These are phyloP conservation scores for Chalciporus sp. DNA, from an alignment of 1,284 basidiomycete genomes.

Conservation along the genomic window DNA sequence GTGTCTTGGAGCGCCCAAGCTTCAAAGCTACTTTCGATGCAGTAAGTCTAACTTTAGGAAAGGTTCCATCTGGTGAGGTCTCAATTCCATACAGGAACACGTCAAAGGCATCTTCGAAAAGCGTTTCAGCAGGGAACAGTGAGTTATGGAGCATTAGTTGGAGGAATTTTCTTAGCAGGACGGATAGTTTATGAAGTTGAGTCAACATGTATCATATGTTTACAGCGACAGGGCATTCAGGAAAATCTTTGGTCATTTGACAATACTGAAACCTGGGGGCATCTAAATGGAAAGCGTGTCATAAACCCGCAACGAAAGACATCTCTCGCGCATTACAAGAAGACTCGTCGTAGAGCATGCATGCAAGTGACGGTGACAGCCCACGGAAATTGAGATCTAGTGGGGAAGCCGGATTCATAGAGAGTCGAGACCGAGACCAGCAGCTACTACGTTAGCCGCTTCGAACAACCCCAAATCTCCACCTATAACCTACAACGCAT, in stretches of 20 bases:
- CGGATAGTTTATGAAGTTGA: background rate
- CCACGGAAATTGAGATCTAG: too few relatives aligned
- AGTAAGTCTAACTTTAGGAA: slow-evolving; percentile 22
- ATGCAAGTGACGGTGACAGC: too few relatives aligned
- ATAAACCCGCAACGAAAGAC: background rate
- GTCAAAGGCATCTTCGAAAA: slow-evolving; percentile 1
- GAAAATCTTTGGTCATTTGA: too few relatives aligned
- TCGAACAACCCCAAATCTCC: too few relatives aligned
- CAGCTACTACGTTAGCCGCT: too few relatives aligned
- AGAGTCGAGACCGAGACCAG: too few relatives aligned
- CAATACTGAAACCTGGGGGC: background rate
- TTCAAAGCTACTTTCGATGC: slow-evolving; percentile 33
- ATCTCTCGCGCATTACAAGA: too few relatives aligned
- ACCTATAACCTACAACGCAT: too few relatives aligned
- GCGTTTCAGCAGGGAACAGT: slow-evolving; percentile 5
- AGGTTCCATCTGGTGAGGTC: background rate
- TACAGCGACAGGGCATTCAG: background rate
- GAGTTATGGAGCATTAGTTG: background rate
- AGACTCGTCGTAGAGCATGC: too few relatives aligned
- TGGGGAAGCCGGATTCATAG: too few relatives aligned
- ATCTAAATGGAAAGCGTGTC: background rate
- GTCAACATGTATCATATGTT: background rate
- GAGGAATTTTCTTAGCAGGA: background rate
- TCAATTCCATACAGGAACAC: slow-evolving; percentile 12
- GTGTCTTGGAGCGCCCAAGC: slow-evolving; percentile 31